Evolutionary conservation across 139 green algal genomes (phyloP).

Genomic region (Dunaliella primolecta): DNA sequence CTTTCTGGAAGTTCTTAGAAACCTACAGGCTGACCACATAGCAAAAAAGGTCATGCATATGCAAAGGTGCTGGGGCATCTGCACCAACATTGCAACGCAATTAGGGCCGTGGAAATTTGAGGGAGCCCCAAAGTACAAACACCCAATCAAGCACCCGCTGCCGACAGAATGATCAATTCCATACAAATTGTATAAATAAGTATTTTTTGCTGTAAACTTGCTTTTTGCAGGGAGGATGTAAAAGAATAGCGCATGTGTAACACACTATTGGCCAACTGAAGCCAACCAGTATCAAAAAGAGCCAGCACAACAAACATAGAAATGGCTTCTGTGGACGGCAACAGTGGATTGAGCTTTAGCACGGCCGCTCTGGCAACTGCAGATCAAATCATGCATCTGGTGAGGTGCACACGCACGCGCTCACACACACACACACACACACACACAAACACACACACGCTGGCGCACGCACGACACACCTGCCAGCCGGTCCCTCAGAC

Average conservation of each 20-base stretch:
- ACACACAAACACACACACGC: not conserved
- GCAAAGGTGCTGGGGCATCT: not conserved
- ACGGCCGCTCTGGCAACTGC: too few species aligned
- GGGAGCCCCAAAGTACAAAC: not conserved
- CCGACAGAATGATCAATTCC: too few species aligned
- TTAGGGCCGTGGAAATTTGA: not conserved
- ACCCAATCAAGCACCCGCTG: too few species aligned
- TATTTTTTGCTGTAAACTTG: too few species aligned
- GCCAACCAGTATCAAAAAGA: too few species aligned
- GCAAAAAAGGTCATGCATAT: not conserved
- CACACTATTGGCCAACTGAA: too few species aligned
- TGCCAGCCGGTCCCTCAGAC: constrained; percentile 15
- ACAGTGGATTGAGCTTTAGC: too few species aligned
- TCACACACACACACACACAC: not conserved
- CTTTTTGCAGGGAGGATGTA: too few species aligned
- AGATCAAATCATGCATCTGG: too few species aligned
- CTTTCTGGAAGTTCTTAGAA: not conserved
- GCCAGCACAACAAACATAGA: too few species aligned
- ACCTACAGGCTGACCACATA: not conserved
- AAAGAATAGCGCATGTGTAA: not conserved
- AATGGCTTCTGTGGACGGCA: too few species aligned
- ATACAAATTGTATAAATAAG: too few species aligned
- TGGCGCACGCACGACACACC: not conserved
- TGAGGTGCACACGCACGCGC: not conserved
- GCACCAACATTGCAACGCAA: not conserved